Conservation (phyloP, 305 asterid species). For the Stenogyne calaminthoides region DNA sequence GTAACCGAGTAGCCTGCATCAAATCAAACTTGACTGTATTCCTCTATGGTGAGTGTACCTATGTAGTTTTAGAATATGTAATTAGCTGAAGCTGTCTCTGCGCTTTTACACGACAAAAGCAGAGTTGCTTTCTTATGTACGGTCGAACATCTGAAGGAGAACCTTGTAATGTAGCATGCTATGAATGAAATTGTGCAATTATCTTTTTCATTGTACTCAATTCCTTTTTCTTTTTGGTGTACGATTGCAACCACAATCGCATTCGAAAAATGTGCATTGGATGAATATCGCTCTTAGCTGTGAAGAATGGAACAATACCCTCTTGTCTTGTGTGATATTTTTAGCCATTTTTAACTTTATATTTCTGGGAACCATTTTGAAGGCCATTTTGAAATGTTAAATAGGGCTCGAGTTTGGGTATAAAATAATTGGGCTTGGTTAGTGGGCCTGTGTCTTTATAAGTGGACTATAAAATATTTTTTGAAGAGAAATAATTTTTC, state of each 20-base stretch:
- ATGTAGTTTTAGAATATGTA: slow-evolving; percentile 18
- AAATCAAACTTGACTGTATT: slow-evolving; percentile 4
- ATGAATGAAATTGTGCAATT: slow-evolving; percentile 6
- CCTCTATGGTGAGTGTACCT: slow-evolving; percentile 8
- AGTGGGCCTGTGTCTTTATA: no score
- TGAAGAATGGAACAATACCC: no score
- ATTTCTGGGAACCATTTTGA: not conserved
- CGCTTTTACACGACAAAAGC: slow-evolving; percentile 5
- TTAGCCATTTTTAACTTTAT: not conserved
- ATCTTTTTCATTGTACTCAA: not conserved
- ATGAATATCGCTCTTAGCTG: no score
- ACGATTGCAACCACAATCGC: no score
- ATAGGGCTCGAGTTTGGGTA: no score
- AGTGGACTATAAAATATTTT: no score
- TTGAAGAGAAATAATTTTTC: no score
- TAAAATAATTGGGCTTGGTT: no score
- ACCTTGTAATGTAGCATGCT: not conserved
- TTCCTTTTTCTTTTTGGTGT: not conserved
- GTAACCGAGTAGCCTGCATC: slow-evolving; percentile 53
- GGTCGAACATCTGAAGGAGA: not conserved
- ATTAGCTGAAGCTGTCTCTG: slow-evolving; percentile 12
- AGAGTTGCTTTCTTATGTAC: slow-evolving; percentile 25
- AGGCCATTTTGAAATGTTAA: not conserved
- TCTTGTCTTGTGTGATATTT: not conserved
- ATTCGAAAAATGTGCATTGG: no score